Conservation (phyloP, 2,329 filamentous ascomycete species). For the Trichoderma atrobrunneum region DNA sequence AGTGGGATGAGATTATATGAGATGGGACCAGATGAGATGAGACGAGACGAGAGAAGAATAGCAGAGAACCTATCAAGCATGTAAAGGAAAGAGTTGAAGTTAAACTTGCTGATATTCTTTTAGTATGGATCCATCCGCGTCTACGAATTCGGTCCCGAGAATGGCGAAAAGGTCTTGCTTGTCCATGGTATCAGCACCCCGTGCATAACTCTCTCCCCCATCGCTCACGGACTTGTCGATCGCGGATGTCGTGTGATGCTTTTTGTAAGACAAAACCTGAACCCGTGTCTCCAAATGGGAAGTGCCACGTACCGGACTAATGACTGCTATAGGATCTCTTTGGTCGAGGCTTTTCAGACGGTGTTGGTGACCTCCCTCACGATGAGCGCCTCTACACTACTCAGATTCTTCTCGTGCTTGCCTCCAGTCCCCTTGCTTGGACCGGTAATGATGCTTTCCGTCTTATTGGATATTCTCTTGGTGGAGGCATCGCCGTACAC, state of each 20-base stretch:
- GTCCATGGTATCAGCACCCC: slow-evolving; percentile 84
- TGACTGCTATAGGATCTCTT: slow-evolving; percentile 56
- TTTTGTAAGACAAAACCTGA: slow-evolving; percentile 57
- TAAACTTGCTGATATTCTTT: background rate
- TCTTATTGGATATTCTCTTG: slow-evolving; percentile 77
- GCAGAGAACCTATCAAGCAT: background rate
- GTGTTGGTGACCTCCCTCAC: slow-evolving; percentile 64
- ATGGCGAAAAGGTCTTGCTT: slow-evolving; percentile 71
- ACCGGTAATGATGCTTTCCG: slow-evolving; percentile 57
- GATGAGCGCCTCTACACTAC: slow-evolving; percentile 70
- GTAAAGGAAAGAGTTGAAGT: background rate
- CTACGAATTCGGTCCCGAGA: slow-evolving; percentile 77
- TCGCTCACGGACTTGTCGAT: slow-evolving; percentile 65
- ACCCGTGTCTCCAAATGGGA: background rate
- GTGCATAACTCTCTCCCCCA: slow-evolving; percentile 65
- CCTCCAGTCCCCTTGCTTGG: slow-evolving; percentile 69
- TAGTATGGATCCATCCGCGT: slow-evolving; percentile 71
- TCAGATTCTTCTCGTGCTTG: slow-evolving; percentile 68
- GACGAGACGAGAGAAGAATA: background rate
- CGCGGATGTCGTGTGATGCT: slow-evolving; percentile 77
- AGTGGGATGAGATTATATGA: background rate
- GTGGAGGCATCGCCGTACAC: slow-evolving; percentile 72
- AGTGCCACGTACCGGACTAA: background rate
- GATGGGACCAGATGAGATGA: background rate
- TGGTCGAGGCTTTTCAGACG: slow-evolving; percentile 65